phyloP scores from a whole-genome alignment of 208 protist genomes.

The Leishmania gerbilli region DNA sequence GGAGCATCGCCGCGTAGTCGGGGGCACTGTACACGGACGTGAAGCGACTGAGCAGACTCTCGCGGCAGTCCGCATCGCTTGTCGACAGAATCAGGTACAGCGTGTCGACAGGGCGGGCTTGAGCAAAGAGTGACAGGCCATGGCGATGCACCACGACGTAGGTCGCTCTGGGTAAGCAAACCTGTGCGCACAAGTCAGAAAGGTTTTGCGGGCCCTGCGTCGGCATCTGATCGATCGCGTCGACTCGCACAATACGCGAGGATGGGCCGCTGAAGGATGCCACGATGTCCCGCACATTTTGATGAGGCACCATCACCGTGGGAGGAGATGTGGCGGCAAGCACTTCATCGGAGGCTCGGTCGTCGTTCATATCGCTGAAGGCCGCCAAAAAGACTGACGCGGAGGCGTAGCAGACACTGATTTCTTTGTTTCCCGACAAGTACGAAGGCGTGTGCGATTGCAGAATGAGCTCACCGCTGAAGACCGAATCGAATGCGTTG shows the following conservation, averaged over 20 bases:
- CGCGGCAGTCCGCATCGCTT: constrained; percentile 46
- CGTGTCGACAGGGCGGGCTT: constrained; percentile 81
- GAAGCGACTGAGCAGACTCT: constrained; percentile 76
- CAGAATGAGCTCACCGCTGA: constrained; percentile 48
- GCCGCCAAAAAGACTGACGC: constrained; percentile 51
- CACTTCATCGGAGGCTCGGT: constrained; percentile 53
- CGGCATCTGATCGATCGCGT: constrained; percentile 70
- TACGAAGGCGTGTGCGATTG: constrained; percentile 57
- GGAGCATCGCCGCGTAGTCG: constrained; percentile 88
- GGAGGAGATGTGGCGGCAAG: constrained; percentile 59
- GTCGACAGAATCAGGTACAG: constrained; percentile 79
- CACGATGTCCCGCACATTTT: constrained; percentile 67
- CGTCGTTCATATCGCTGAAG: constrained; percentile 37
- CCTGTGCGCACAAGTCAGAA: constrained; percentile 78
- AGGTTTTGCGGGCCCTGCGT: constrained; percentile 30
- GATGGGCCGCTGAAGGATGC: constrained; percentile 52
- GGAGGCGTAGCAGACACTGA: constrained; percentile 73
- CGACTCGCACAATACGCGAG: constrained; percentile 71
- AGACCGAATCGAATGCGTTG: constrained; percentile 41
- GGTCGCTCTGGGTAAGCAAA: constrained; percentile 48
- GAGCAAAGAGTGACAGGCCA: constrained; percentile 77
- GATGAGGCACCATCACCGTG: constrained; percentile 65
- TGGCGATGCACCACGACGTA: constrained; percentile 81
- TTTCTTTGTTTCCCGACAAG: constrained; percentile 42
- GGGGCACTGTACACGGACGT: constrained; percentile 57